Evolutionary conservation across 768 basidiomycete genomes (phyloP), one percentile per base, ranked within the genome.

Genomic region (Glaciozyma antarctica): DNA sequence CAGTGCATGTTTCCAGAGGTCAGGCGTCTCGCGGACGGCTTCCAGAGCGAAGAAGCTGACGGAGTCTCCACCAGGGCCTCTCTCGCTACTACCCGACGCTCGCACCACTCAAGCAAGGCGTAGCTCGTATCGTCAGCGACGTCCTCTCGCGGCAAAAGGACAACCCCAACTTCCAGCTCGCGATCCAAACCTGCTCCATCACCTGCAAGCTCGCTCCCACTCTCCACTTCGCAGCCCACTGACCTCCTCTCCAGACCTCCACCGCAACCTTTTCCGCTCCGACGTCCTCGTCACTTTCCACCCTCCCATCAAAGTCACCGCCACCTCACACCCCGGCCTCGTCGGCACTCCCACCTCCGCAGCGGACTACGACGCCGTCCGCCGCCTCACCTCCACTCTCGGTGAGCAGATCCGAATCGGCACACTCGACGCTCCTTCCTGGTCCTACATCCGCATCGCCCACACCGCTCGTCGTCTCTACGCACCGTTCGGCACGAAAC

Each of bases 81-180:
- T 89, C 88, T 72, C 80, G 88, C 52, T 93, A 86, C 75, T 87
- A 88, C 70, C 88, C 90, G 0, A 85, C 82, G n/a, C 87, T 93
- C 60, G 87, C 89, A 5, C 88, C 90, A 5, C 75, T 93, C 58
- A 90, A 89, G 75, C 90, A 90, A 15, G 90, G 90, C 75, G 90
- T 88, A 28, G 87, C 90, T 9, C 83, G 90, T 53, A 80, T 92
- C 68, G 82, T 90, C 21, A 88, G 88, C 19, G 87, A 90, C 72
- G 81, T 87, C 12, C 78, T 93, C 34, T 82, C 85, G 19, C 81
- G 84, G 58, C 86, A 88, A 79, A 87, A 84, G 13, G 80, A 84
- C 60, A 60, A 30, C 12, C 22, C 13, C 1, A 26, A 15, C 16
- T 90, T 90, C 66, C 83, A 86, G 67, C 79, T 92, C 24, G 82